phyloP scores from a whole-genome alignment of 2,329 filamentous ascomycete species.

The Penicillium griseofulvum region DNA sequence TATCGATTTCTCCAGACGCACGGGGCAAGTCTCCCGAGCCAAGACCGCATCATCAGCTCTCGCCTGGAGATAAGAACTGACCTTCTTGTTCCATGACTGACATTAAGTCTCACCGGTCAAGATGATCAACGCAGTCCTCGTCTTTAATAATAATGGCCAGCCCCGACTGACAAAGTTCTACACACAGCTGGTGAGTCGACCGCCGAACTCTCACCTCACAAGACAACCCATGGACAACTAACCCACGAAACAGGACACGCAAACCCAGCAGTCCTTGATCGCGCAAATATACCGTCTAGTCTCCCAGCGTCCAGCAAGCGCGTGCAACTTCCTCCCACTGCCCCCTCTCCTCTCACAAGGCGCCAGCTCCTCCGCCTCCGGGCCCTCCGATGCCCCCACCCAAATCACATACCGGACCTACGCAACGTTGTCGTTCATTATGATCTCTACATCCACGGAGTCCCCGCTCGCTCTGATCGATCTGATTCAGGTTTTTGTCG shows the following conservation, averaged over 20 bases:
- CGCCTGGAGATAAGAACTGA: constrained; percentile 10
- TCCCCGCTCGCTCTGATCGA: constrained; percentile 93
- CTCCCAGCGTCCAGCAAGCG: constrained; percentile 81
- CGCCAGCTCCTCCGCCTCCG: constrained; percentile 47
- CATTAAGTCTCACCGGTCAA: constrained; percentile 11
- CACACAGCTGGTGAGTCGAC: constrained; percentile 73
- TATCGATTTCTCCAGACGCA: constrained; percentile 22
- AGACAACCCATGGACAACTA: not conserved
- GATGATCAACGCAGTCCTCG: constrained; percentile 98
- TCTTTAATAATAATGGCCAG: constrained; percentile 98
- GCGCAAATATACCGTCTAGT: constrained; percentile 97
- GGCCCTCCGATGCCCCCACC: constrained; percentile 83
- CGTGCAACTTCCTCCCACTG: constrained; percentile 93
- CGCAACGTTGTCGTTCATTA: constrained; percentile 96
- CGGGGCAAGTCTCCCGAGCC: constrained; percentile 15
- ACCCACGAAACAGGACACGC: constrained; percentile 69
- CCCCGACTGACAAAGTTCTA: constrained; percentile 98
- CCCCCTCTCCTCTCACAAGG: constrained; percentile 61
- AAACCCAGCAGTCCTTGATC: constrained; percentile 93
- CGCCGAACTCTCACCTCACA: not conserved
- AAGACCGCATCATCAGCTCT: constrained; percentile 10
- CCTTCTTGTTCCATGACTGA: not conserved
- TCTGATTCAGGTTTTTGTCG: constrained; percentile 96
- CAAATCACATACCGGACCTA: constrained; percentile 98
- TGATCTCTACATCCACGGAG: constrained; percentile 95